Evolutionary conservation across 2,329 filamentous ascomycete species (phyloP).

Genomic region (Basipetospora sp.): DNA sequence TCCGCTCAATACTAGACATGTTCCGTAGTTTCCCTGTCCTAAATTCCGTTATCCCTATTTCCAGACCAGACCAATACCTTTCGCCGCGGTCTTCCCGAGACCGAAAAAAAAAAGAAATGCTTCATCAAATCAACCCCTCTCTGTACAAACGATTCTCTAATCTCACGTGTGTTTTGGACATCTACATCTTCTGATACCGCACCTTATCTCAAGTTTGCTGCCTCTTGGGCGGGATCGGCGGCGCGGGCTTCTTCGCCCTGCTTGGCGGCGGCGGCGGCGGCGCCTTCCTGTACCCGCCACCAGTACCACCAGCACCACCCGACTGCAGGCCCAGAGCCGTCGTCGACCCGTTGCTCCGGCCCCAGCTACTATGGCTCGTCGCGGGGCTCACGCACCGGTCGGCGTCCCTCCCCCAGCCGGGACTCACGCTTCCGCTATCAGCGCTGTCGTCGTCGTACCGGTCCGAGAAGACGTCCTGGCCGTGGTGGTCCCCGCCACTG

Average conservation of each 20-base stretch:
- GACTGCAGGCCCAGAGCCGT: no score
- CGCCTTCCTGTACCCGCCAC: conserved; percentile 35
- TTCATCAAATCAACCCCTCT: not conserved
- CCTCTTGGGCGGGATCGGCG: conserved; percentile 14
- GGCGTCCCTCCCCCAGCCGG: conserved; percentile 24
- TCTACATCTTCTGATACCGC: not conserved
- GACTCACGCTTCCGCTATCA: conserved; percentile 34
- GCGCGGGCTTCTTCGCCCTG: conserved; percentile 27
- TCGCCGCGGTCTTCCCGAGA: not conserved
- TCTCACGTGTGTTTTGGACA: not conserved
- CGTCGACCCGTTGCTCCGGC: conserved; percentile 25
- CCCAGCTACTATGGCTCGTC: conserved; percentile 24
- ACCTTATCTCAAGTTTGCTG: not conserved
- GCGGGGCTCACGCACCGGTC: conserved; percentile 40
- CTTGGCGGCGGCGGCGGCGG: conserved; percentile 39
- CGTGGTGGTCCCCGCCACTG: conserved; percentile 11
- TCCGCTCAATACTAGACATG: no score
- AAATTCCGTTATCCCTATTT: no score
- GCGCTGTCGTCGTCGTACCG: conserved; percentile 35
- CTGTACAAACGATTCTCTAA: not conserved
- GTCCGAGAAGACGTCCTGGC: conserved; percentile 32
- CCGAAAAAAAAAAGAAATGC: not conserved
- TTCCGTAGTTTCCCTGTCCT: no score
- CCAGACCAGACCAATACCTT: not conserved
- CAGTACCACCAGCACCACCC: no score